Evolutionary conservation across 2,329 filamentous ascomycete species (phyloP), one percentile per base, ranked within the genome.

Genomic region (Penicillium decumbens): DNA sequence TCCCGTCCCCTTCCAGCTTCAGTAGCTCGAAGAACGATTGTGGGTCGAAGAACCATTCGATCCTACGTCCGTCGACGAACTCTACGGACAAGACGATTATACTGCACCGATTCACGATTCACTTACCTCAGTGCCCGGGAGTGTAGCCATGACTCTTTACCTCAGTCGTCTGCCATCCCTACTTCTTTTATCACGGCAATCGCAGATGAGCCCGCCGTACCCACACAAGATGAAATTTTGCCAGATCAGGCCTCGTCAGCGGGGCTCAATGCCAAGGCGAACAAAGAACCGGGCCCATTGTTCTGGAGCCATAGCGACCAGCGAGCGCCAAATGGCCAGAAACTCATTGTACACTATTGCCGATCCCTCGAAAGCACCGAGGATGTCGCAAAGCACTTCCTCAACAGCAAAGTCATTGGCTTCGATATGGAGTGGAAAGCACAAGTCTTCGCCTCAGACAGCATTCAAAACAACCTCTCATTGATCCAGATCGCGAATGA

Each of bases 341-440:
- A 76, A 43, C 81, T 89, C 40, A 80, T 77, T 49, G 81, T 95
- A 0, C 83, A 92, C 64, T 95, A 95, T 68, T 95, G 89, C 74
- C 82, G 74, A 42, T 85, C 76, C 49, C 79, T 78, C 39, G 74
- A 81, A 30, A 81, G 80, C 2, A 85, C 87, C 15, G 89, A 96
- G 65, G 70, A 74, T 5, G 78, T 87, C 6, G 74, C 80, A 15
- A 68, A 80, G 49, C 77, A 85, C 49, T 95, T 96, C 58, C 64
- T 83, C 33, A 58, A 78, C 24, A 82, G 93, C 61, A 75, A 81
- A 33, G 70, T 95, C 2, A 66, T 96, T n/a, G 91, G 91, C 0
- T 89, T 96, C 53, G 91, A 96, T 62, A 78, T 96, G 54, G 92
- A 96, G 72, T 96, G 92, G 91, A 77, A 82, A 45, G 56, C 75